phyloP scores from a whole-genome alignment of 1,284 basidiomycete species.

The Ganoderma lingzhi region DNA sequence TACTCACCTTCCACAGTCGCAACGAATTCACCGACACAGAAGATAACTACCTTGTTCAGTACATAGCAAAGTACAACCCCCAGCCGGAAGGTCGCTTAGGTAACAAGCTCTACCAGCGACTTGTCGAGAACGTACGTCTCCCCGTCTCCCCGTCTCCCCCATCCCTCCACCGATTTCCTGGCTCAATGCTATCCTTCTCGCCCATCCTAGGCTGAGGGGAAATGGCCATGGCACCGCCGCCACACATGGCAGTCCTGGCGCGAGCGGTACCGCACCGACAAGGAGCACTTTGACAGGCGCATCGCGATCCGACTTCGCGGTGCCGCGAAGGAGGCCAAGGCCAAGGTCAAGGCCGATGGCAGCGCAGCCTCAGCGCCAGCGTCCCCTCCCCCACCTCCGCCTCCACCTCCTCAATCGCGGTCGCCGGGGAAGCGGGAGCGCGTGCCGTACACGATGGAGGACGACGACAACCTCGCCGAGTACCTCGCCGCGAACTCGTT shows the following conservation, averaged over 20 bases:
- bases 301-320: constrained; percentile 48
- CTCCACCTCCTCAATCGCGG: not conserved
- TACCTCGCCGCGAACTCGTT: constrained; percentile 73
- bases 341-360: not conserved
- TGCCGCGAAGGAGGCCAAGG: not conserved
- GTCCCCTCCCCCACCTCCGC: not conserved
- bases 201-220: constrained; percentile 6
- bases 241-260: constrained; percentile 66
- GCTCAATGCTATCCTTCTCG: not conserved
- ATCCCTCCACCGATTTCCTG: not conserved
- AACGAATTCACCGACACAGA: constrained; percentile 21
- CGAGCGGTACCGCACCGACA: constrained; percentile 56
- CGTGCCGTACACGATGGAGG: constrained; percentile 70
- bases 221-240: constrained; percentile 51
- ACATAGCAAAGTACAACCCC: constrained; percentile 38
- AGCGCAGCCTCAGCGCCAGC: not conserved
- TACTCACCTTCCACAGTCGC: not conserved
- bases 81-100: constrained; percentile 28
- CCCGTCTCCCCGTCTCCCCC: constrained; percentile 5
- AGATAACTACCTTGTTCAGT: constrained; percentile 29
- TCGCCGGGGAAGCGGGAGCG: constrained; percentile 40
- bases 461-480: constrained; percentile 68
- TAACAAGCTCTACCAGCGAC: constrained; percentile 29
- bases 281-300: constrained; percentile 46
- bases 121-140: constrained; percentile 34